Base-by-base conservation (phyloP, 2,329 filamentous ascomycete genomes). In the Juglanconis juglandina region DNA sequence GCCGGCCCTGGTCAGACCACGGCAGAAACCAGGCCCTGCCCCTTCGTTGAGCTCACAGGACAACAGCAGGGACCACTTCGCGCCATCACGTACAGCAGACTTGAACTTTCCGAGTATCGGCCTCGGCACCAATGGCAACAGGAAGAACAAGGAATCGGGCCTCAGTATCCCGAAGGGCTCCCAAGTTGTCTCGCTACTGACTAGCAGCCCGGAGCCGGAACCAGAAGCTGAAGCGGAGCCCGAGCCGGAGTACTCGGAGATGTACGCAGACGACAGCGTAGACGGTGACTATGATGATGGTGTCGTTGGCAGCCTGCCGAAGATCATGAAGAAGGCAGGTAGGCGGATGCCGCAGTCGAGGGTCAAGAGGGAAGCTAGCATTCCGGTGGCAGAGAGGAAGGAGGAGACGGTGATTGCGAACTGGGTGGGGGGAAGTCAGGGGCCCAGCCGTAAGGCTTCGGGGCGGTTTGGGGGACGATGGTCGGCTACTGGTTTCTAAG, bases 181-280 rank as follows among this genome's bases (percentile, higher is more conserved):
- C 5, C 56, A 62, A 30, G 47, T 56, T 8, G 42, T 56, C 9
- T 44, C 41, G 13, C 47, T 56, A 35, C 33, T 60, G 42, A 49
- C 14, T 13, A 60, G 53, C 46, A 61, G 54, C 46, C 58, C 61
- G 7, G 46, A 39, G 50, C 39, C 17, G 17, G 39, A 52, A 4
- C 41, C 33, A 4, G 33, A 55, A 30, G 37, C 53, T 10, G 11
- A 34, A 4, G 39, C 30, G n/a, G 53, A 56, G 9, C 39, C 17
- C 2, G 54, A 60, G 39, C 33, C 48, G 6, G 46, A 44, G 32
- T 58, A 55, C 46, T 17, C 55, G 14, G 59, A 59, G 34, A 51
- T 42, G 53, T 62, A 62, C 17, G 59, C 59, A 8, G 61, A 63
- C 17, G 61, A 63, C 13, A 42, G 46, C 24, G 17, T 44, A 3